A percentile compares a stretch with the other conserved stretches of the same genome.
Conservation (phyloP, 2,329 filamentous ascomycete genomes). For the Fusarium mundagurra region DNA sequence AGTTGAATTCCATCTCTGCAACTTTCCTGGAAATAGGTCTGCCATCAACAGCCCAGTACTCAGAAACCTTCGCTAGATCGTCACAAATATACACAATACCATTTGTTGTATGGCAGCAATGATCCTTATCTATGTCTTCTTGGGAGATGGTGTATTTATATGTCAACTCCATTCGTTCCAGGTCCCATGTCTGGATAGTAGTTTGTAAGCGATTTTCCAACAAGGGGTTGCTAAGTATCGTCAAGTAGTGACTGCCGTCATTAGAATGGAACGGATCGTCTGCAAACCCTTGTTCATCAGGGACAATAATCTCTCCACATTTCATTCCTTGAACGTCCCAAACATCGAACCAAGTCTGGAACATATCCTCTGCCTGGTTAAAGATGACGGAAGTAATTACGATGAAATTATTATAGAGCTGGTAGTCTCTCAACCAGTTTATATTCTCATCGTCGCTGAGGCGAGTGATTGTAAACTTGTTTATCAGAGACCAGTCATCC, state of each 20-base stretch:
- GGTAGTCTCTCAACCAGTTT: not conserved
- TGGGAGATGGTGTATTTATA: not conserved
- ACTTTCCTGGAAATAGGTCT: not conserved
- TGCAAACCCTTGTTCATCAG: not conserved
- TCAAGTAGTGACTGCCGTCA: not conserved
- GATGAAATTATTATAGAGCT: not conserved
- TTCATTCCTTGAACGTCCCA: slow-evolving; percentile 10
- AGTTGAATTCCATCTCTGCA: not conserved
- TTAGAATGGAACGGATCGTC: not conserved
- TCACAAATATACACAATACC: not conserved
- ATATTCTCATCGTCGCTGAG: not conserved
- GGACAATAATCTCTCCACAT: not conserved
- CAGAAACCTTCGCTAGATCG: not conserved
- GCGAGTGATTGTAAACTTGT: not conserved
- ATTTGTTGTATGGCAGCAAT: not conserved
- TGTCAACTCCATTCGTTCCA: not conserved
- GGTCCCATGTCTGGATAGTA: not conserved
- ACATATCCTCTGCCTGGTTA: not conserved
- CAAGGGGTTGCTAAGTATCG: not conserved
- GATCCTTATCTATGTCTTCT: not conserved
- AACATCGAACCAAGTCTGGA: not conserved
- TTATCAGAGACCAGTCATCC: not conserved
- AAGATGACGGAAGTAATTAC: not conserved
- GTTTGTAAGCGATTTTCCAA: not conserved
- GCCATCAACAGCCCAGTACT: not conserved